A percentile compares a stretch with the other conserved stretches of the same genome.
phyloP scores from a whole-genome alignment of 1,139 yeast genomes.

The Pichia inconspicua region DNA sequence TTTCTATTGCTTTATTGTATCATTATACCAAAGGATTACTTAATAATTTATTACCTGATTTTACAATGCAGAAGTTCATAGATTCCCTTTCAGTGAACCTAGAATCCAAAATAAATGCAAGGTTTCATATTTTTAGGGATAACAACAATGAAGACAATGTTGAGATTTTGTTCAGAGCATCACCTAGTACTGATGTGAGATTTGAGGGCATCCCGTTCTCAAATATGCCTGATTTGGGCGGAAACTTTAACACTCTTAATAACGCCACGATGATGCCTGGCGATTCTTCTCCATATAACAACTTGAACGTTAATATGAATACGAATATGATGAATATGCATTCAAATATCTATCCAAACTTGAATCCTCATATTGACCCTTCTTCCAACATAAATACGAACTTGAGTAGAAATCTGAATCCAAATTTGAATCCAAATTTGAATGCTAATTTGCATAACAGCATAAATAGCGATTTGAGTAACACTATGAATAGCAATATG shows the following conservation, averaged over 20 bases:
- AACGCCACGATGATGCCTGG: neutral
- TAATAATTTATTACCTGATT: conserved; percentile 13
- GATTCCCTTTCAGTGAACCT: conserved; percentile 23
- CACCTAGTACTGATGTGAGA: neutral
- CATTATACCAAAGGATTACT: conserved; percentile 19
- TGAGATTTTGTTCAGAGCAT: conserved; percentile 19
- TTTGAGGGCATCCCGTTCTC: neutral
- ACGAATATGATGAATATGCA: neutral
- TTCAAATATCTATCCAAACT: no score
- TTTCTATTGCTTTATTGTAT: conserved; percentile 19
- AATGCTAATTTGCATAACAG: neutral
- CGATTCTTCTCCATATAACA: neutral
- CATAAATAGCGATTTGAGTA: neutral
- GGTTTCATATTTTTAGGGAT: conserved; percentile 42
- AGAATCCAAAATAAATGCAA: conserved; percentile 28
- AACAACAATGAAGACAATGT: conserved; percentile 32
- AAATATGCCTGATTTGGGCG: neutral
- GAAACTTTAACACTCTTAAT: no score
- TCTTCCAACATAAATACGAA: neutral
- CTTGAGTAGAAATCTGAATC: neutral
- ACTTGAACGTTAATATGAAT: neutral
- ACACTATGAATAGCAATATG: neutral
- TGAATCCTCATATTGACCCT: no score
- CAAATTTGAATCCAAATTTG: neutral
- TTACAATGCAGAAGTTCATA: conserved; percentile 39